These are phyloP conservation scores for Ascochyta lentis DNA, from an alignment of 2,329 filamentous ascomycete genomes.

Conservation along the genomic window DNA sequence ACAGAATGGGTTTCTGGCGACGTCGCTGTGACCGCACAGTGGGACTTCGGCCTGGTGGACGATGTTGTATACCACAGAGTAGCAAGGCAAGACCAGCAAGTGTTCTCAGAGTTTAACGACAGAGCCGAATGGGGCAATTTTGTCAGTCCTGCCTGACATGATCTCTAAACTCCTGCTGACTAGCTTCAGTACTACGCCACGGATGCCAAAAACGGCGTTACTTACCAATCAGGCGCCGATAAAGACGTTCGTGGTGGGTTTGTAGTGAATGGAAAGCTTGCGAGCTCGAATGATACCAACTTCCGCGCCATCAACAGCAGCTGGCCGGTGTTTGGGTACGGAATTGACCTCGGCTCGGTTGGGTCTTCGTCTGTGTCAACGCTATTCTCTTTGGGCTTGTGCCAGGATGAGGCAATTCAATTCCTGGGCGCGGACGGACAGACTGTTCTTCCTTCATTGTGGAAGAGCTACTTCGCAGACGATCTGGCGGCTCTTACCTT, in stretches of 20 bases:
- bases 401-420: conserved; percentile 80
- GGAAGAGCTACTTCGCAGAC: conserved; percentile 74
- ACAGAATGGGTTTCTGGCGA: conserved; percentile 77
- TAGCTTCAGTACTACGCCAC: conserved; percentile 69
- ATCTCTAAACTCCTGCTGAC: conserved; percentile 71
- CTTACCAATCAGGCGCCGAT: conserved; percentile 57
- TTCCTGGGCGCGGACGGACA: conserved; percentile 77
- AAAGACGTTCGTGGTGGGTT: conserved; percentile 62
- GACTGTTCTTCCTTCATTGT: conserved; percentile 78
- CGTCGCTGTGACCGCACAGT: conserved; percentile 64
- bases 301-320: conserved; percentile 76
- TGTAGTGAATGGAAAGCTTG: conserved; percentile 68
- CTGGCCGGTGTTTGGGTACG: conserved; percentile 82
- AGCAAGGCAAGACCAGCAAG: conserved; percentile 64
- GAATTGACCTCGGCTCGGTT: conserved; percentile 45
- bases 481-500: conserved; percentile 70
- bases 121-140: conserved; percentile 84
- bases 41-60: conserved; percentile 77
- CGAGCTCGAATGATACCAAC: conserved; percentile 68
- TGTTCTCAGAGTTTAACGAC: conserved; percentile 75
- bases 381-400: conserved; percentile 76
- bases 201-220: conserved; percentile 55
- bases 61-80: conserved; percentile 73
- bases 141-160: conserved; percentile 71
- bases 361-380: conserved; percentile 5